Evolutionary conservation across 208 protist species (phyloP).

Genomic region (Lotmaria passim): DNA sequence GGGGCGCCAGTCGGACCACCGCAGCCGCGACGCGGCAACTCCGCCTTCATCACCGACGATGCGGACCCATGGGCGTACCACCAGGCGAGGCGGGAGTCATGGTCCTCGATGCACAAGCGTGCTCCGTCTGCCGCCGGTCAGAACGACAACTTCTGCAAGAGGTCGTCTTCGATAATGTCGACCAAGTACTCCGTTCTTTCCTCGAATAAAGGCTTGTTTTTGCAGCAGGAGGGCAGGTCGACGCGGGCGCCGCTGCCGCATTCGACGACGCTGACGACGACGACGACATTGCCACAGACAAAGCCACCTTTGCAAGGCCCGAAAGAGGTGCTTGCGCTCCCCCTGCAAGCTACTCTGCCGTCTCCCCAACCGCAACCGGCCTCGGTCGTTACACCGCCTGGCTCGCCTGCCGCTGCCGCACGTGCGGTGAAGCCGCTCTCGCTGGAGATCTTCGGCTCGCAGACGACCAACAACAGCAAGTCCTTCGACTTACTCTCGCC

Average conservation of each 20-base stretch:
- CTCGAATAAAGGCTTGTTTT: background rate
- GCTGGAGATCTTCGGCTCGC: conserved; percentile 5
- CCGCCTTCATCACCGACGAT: background rate
- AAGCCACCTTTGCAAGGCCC: background rate
- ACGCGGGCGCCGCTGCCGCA: background rate
- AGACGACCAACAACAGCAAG: conserved; percentile 4
- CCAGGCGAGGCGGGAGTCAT: conserved; percentile 12
- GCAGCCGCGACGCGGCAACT: background rate
- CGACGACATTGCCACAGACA: background rate
- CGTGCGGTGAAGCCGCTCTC: conserved; percentile 7
- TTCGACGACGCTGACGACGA: background rate
- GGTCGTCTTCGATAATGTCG: conserved; percentile 12
- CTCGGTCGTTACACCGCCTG: no score
- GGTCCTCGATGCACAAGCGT: background rate
- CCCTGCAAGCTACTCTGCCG: background rate
- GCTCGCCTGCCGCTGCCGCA: no score
- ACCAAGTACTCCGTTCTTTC: conserved; percentile 8
- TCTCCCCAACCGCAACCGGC: background rate
- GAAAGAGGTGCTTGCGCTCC: conserved; percentile 5
- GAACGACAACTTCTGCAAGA: background rate
- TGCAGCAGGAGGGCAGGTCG: conserved; percentile 5
- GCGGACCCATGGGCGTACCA: conserved; percentile 11
- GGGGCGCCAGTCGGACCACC: background rate
- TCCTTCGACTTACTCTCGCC: conserved; percentile 15
- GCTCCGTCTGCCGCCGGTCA: background rate